These are phyloP conservation scores for Coemansia guatemalensis DNA, from an alignment of 192 early-diverging fungal genomes.

Conservation along the genomic window DNA sequence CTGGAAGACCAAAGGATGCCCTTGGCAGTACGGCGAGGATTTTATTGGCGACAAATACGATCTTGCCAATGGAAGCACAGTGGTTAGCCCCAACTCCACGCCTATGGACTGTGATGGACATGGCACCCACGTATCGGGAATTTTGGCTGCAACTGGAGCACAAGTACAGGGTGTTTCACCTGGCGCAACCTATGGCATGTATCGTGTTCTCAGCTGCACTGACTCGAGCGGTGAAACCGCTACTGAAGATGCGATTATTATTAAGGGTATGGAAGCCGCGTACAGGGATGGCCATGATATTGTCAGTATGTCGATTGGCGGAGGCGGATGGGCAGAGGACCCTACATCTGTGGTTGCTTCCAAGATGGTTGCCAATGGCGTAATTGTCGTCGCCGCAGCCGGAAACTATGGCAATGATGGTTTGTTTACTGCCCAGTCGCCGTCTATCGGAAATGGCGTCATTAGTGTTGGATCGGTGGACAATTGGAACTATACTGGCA, in stretches of 20 bases:
- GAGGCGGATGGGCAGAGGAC: constrained; percentile 56
- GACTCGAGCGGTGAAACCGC: constrained; percentile 43
- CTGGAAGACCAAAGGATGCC: constrained; percentile 59
- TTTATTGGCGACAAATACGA: constrained; percentile 62
- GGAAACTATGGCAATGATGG: constrained; percentile 73
- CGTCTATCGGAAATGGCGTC: constrained; percentile 53
- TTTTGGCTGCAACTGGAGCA: constrained; percentile 48
- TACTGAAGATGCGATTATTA: constrained; percentile 55
- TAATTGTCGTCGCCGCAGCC: constrained; percentile 61
- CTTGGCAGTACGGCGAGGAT: constrained; percentile 62
- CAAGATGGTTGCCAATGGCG: constrained; percentile 43
- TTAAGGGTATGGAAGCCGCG: constrained; percentile 58
- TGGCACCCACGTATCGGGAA: constrained; percentile 67
- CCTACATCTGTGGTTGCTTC: constrained; percentile 54
- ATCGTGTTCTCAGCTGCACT: constrained; percentile 60
- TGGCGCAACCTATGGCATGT: constrained; percentile 62
- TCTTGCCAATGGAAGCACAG: constrained; percentile 27
- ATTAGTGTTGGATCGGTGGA: constrained; percentile 60
- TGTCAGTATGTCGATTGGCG: constrained; percentile 65
- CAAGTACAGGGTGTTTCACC: constrained; percentile 65
- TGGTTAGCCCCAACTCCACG: constrained; percentile 55
- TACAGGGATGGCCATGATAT: constrained; percentile 54
- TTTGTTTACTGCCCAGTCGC: constrained; percentile 53
- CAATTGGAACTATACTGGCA: constrained; percentile 36
- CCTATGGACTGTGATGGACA: constrained; percentile 62